Evolutionary conservation across 768 basidiomycete genomes (phyloP).

Genomic region (Mycena haematopus): DNA sequence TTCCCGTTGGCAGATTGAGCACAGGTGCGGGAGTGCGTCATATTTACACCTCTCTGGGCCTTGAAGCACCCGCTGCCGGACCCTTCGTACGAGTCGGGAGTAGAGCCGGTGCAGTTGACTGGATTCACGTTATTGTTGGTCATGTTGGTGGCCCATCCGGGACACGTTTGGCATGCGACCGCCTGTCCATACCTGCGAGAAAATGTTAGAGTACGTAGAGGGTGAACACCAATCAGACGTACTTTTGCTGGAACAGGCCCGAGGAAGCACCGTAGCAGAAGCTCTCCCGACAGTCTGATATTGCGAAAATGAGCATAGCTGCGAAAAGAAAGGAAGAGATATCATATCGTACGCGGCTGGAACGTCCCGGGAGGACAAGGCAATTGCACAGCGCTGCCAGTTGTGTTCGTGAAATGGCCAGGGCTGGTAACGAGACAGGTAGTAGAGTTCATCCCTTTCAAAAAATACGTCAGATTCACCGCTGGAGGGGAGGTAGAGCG

Average conservation of each 20-base stretch:
- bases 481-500: neutral
- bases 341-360: conserved; percentile 12
- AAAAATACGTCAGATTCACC: neutral
- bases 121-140: conserved; percentile 13
- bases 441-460: neutral
- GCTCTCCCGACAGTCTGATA: neutral
- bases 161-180: conserved; percentile 16
- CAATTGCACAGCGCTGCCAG: neutral
- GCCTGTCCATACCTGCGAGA: conserved; percentile 18
- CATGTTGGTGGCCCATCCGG: conserved; percentile 11
- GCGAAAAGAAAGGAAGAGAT: neutral
- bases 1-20: conserved; percentile 1
- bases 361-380: conserved; percentile 9
- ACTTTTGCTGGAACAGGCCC: conserved; percentile 14
- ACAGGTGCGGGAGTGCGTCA: conserved; percentile 3
- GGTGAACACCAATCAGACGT: neutral
- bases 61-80: conserved; percentile 21
- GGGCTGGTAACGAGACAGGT: neutral
- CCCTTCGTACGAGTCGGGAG: neutral
- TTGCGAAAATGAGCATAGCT: neutral
- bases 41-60: neutral
- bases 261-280: conserved; percentile 14
- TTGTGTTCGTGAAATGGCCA: neutral
- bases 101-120: conserved; percentile 19
- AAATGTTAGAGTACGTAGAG: neutral